phyloP scores from a whole-genome alignment of 2,329 filamentous ascomycete genomes.

The Claviceps sp. region DNA sequence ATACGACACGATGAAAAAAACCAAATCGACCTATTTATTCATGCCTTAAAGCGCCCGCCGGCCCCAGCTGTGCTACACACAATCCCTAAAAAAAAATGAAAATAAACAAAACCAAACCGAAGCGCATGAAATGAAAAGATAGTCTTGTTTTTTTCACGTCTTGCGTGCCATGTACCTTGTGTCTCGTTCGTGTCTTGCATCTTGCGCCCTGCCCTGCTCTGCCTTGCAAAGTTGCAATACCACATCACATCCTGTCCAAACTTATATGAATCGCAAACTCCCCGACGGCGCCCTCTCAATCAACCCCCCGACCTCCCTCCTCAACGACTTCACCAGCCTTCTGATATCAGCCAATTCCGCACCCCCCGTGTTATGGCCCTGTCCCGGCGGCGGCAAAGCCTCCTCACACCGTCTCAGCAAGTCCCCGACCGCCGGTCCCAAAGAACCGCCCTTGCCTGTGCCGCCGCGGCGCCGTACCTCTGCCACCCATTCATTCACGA shows the following conservation, averaged over 20 bases:
- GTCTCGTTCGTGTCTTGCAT: no score
- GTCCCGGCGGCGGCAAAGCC: conserved; percentile 25
- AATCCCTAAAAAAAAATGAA: not conserved
- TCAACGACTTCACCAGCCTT: conserved; percentile 27
- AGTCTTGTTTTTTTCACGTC: not conserved
- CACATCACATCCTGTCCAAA: not conserved
- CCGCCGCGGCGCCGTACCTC: conserved; percentile 35
- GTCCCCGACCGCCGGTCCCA: conserved; percentile 33
- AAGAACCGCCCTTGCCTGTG: conserved; percentile 23
- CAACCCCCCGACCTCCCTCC: conserved; percentile 30
- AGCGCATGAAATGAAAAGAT: not conserved
- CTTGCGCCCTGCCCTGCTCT: no score
- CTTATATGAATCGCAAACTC: conserved; percentile 33
- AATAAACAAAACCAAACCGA: not conserved
- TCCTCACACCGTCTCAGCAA: conserved; percentile 37
- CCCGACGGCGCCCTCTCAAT: conserved; percentile 28
- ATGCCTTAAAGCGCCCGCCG: not conserved
- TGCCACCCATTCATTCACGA: conserved; percentile 34
- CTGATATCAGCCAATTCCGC: conserved; percentile 30
- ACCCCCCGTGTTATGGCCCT: conserved; percentile 31
- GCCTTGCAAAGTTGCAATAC: no score
- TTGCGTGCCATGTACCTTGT: not conserved
- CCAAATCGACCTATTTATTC: not conserved
- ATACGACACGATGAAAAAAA: no score
- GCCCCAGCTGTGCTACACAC: not conserved